Evolutionary conservation across 768 basidiomycete species (phyloP).

Genomic region (Gymnopilus dilepis): DNA sequence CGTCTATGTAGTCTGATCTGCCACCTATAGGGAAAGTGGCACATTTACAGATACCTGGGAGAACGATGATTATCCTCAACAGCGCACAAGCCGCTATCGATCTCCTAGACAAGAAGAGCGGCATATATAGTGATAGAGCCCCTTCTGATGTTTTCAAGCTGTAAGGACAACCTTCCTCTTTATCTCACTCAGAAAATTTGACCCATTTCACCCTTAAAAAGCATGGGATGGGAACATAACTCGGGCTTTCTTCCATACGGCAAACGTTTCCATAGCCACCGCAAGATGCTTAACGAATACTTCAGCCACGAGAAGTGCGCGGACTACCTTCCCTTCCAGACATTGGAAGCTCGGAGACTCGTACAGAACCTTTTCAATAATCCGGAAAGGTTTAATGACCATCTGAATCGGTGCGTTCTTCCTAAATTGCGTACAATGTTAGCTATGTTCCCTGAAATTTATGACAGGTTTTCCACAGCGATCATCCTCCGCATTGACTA

Average conservation of each 20-base stretch:
- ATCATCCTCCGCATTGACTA: slow-evolving; percentile 53
- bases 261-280: slow-evolving; percentile 51
- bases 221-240: slow-evolving; percentile 57
- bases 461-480: slow-evolving; percentile 46
- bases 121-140: slow-evolving; percentile 70
- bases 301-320: slow-evolving; percentile 44
- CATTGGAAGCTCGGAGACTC: slow-evolving; percentile 50
- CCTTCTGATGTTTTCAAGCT: slow-evolving; percentile 3
- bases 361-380: slow-evolving; percentile 41
- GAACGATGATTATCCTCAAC: slow-evolving; percentile 57
- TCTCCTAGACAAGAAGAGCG: slow-evolving; percentile 65
- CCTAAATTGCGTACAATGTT: background rate
- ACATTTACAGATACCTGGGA: slow-evolving; percentile 57
- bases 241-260: slow-evolving; percentile 53
- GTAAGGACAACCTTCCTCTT: slow-evolving; percentile 17
- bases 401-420: background rate
- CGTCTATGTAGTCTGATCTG: background rate
- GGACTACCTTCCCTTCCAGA: slow-evolving; percentile 43
- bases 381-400: slow-evolving; percentile 3
- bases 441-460: background rate
- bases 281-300: slow-evolving; percentile 49
- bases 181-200: background rate
- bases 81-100: slow-evolving; percentile 52
- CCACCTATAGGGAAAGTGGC: slow-evolving; percentile 36
- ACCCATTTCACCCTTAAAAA: slow-evolving; percentile 28